Percentiles rank a stretch among this genome's conserved stretches.
Conservation (phyloP, 371 early-diverging fungal genomes). For the Dinochytrium kinnereticum region DNA sequence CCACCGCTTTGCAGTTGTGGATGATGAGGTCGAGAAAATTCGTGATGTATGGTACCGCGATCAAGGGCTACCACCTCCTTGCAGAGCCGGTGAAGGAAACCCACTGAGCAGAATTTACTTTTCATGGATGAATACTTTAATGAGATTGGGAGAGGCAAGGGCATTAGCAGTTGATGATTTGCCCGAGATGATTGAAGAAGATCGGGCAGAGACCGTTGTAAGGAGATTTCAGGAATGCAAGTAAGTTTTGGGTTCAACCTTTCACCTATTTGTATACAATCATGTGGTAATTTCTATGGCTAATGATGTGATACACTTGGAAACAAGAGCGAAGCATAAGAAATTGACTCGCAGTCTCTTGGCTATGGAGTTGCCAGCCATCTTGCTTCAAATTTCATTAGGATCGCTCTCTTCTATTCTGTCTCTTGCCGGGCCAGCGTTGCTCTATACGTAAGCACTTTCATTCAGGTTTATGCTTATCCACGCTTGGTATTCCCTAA, state of each 20-base stretch:
- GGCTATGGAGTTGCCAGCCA: background rate
- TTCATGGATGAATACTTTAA: constrained; percentile 33
- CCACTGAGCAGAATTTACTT: constrained; percentile 22
- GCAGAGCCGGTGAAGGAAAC: background rate
- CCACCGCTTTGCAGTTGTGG: background rate
- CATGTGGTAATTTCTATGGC: background rate
- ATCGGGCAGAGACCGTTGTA: constrained; percentile 26
- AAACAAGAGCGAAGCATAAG: too few relatives aligned
- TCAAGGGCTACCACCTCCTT: background rate
- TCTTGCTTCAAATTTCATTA: background rate
- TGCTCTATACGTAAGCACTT: constrained; percentile 34
- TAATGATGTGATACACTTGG: too few relatives aligned
- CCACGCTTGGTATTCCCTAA: too few relatives aligned
- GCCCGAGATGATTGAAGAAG: constrained; percentile 29
- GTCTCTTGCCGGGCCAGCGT: constrained; percentile 44
- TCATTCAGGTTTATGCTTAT: too few relatives aligned
- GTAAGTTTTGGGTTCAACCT: background rate
- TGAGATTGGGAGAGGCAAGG: constrained; percentile 57
- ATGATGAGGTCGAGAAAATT: background rate
- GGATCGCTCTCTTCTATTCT: background rate
- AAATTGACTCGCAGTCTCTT: background rate
- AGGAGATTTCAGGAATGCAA: background rate
- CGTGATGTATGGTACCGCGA: background rate
- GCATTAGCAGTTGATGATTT: constrained; percentile 61
- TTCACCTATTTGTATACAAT: background rate